phyloP scores from a whole-genome alignment of 306 rosid genomes.

The Fagus sylvatica region DNA sequence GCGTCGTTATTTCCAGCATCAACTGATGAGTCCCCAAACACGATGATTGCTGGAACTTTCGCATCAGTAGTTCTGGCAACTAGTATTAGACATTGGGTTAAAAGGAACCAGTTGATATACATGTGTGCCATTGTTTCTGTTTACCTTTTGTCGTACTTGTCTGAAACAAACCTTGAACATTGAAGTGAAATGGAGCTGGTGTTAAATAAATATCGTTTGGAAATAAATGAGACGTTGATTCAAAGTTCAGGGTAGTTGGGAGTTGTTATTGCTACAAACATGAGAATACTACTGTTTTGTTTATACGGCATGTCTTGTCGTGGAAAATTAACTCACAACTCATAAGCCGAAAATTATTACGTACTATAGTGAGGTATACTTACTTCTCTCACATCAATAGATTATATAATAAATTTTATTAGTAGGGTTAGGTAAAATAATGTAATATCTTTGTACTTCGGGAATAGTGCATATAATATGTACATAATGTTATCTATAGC shows the following conservation, averaged over 20 bases:
- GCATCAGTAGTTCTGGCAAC: constrained; percentile 13
- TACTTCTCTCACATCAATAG: too few species aligned
- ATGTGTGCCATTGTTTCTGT: constrained; percentile 14
- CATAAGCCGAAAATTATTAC: too few species aligned
- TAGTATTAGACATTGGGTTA: constrained; percentile 18
- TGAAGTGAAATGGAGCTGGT: constrained; percentile 9
- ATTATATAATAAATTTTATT: too few species aligned
- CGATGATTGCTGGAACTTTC: constrained; percentile 64
- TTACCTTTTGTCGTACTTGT: not conserved
- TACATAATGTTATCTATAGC: too few species aligned
- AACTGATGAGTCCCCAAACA: constrained; percentile 87
- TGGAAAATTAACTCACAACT: not conserved
- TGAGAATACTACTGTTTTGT: not conserved
- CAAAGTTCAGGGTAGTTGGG: constrained; percentile 43
- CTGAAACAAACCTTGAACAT: not conserved
- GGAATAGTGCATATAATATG: too few species aligned
- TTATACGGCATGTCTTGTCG: constrained; percentile 1
- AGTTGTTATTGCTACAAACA: constrained; percentile 30
- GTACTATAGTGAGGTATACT: too few species aligned
- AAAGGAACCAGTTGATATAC: constrained; percentile 27
- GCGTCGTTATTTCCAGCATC: constrained; percentile 95
- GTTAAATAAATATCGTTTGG: constrained; percentile 37
- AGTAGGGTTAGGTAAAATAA: too few species aligned
- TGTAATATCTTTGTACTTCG: too few species aligned
- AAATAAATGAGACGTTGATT: constrained; percentile 38